A percentile compares a stretch with the other conserved stretches of the same genome.
These are phyloP conservation scores for Rhodotorula mucilaginosa DNA, from an alignment of 1,284 basidiomycete species.

Conservation along the genomic window DNA sequence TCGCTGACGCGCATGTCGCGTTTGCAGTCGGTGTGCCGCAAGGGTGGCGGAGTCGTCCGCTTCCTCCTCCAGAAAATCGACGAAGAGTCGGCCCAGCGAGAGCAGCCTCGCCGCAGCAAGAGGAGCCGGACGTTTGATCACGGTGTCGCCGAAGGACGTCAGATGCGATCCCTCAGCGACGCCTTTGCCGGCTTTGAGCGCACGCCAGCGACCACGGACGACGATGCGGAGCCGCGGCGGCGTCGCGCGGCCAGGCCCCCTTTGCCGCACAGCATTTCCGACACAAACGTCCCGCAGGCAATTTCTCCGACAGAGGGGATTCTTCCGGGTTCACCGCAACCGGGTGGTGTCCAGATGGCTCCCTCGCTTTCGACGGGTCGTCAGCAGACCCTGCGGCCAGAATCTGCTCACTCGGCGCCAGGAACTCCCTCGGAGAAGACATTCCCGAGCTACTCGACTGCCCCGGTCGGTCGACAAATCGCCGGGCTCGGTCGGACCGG, in stretches of 20 bases:
- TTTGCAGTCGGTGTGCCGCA: constrained; percentile 10
- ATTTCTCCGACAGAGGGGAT: neutral
- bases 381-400: neutral
- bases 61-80: constrained; percentile 26
- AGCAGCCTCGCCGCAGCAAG: constrained; percentile 7
- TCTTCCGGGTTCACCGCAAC: no score
- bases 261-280: constrained; percentile 13
- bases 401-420: neutral
- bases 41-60: constrained; percentile 15
- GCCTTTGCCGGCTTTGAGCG: constrained; percentile 1
- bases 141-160: constrained; percentile 3
- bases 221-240: neutral
- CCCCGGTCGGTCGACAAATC: constrained; percentile 3
- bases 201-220: neutral
- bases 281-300: constrained; percentile 11
- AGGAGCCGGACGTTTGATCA: constrained; percentile 3
- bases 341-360: no score
- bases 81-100: neutral
- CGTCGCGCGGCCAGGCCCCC: constrained; percentile 12
- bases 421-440: neutral
- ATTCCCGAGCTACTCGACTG: neutral
- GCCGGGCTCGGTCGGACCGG: neutral
- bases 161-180: neutral
- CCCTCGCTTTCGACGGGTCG: neutral
- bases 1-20: neutral